phyloP scores from a whole-genome alignment of 192 early-diverging fungal species.

The Coemansia sp. region DNA sequence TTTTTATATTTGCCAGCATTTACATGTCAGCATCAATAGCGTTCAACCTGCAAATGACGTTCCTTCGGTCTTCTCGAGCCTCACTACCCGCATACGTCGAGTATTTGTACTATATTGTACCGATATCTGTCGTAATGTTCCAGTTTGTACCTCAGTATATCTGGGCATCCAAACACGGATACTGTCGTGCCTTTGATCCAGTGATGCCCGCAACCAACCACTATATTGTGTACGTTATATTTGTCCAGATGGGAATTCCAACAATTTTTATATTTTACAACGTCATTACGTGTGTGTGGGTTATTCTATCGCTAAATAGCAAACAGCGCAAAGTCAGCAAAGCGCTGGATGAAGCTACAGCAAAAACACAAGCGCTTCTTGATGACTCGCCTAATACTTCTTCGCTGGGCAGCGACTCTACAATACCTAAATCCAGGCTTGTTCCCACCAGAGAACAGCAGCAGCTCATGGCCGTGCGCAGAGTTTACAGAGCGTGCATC shows the following conservation, averaged over 20 bases:
- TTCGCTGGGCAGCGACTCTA: not conserved
- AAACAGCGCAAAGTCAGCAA: slow-evolving; percentile 24
- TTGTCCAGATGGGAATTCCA: slow-evolving; percentile 16
- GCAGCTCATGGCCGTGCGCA: slow-evolving; percentile 29
- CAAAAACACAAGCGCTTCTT: slow-evolving; percentile 7
- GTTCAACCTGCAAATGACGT: slow-evolving; percentile 38
- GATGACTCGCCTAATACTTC: not conserved
- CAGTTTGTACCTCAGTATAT: slow-evolving; percentile 20
- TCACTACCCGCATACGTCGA: slow-evolving; percentile 28
- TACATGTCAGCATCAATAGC: slow-evolving; percentile 44
- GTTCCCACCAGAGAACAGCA: slow-evolving; percentile 19
- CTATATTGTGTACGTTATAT: slow-evolving; percentile 23
- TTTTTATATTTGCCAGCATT: slow-evolving; percentile 16
- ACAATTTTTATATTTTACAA: slow-evolving; percentile 33
- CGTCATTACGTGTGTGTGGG: slow-evolving; percentile 10
- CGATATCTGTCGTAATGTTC: slow-evolving; percentile 7
- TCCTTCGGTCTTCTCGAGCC: slow-evolving; percentile 17
- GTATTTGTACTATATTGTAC: slow-evolving; percentile 33
- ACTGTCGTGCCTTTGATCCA: slow-evolving; percentile 17
- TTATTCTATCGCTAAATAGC: slow-evolving; percentile 25
- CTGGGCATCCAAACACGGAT: slow-evolving; percentile 16
- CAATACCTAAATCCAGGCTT: not conserved
- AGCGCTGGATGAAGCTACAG: slow-evolving; percentile 11
- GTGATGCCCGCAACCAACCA: slow-evolving; percentile 9
- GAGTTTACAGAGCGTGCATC: slow-evolving; percentile 33